Evolutionary conservation across 495 filamentous ascomycete genomes (phyloP), one percentile per base, ranked within the genome.

Genomic region (Penicillium cinerascens): DNA sequence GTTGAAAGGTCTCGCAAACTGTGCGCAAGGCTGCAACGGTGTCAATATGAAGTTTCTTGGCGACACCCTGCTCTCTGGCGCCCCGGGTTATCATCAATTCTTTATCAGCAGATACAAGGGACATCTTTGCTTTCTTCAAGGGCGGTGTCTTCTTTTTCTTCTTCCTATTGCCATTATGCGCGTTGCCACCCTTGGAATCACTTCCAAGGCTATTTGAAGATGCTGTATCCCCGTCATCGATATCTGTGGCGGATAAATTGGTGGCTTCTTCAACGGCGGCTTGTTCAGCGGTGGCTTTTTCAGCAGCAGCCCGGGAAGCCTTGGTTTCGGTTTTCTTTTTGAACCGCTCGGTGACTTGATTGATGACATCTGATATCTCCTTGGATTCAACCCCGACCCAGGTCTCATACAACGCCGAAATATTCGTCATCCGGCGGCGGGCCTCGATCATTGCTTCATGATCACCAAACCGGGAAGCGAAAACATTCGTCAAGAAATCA

Each of bases 1-100:
- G 58, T 40, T 72, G 54, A 22, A 50, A 50, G 16, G 63, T 60
- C 49, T 72, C 66, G 3, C 52, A 49, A 20, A 70, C 54, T 4
- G 65, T 55, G 11, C 60, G 60, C 10, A 56, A 22, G 4, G 20
- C 16, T 21, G 26, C 26, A 3, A 23, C 17, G 13, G 44, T 35
- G 1, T 56, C 49, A 16, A n/a, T 25, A 7, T 25, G 18, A 6
- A 60, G 27, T 3, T 21, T 6, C 27, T 53, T 52, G 27, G 46
- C 61, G 8, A 44, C 37, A 25, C 44, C 51, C 13, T 42, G 49
- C 20, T 41, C 38, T 41, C 18, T 41, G 16, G 33, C 33, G 3
- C 15, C 3, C 2, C 33, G 2, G 33, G 10, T 36, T 36, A 23
- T 23, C 22, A 23, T 23, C 22, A 6, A 23, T 23, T 23, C 22